Conservation (phyloP, 192 early-diverging fungal genomes). For the Coemansia aciculifera region DNA sequence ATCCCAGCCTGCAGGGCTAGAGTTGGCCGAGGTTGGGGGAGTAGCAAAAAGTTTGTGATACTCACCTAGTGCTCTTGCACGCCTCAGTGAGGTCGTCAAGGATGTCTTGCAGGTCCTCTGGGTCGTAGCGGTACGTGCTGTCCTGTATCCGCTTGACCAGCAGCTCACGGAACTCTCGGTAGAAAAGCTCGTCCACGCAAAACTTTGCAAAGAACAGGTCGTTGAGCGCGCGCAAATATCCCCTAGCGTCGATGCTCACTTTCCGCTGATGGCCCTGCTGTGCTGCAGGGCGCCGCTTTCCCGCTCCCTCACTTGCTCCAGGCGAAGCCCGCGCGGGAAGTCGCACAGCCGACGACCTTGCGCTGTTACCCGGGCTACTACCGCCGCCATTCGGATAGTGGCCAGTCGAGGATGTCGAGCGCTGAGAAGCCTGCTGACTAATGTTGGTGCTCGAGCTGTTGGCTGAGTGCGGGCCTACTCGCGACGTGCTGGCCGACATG, state of each 20-base stretch:
- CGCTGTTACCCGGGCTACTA: conserved; percentile 7
- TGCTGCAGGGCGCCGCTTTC: conserved; percentile 12
- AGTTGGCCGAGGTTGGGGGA: not conserved
- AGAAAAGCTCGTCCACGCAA: conserved; percentile 55
- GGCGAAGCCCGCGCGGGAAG: conserved; percentile 17
- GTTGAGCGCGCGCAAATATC: conserved; percentile 48
- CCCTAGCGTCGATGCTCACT: conserved; percentile 40
- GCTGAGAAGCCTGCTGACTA: conserved; percentile 31
- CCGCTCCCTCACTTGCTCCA: not conserved
- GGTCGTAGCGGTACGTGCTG: conserved; percentile 46
- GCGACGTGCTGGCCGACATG: conserved; percentile 19
- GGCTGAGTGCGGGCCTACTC: conserved; percentile 24
- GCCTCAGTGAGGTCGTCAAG: conserved; percentile 47
- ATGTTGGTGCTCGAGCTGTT: conserved; percentile 39
- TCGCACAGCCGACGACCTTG: conserved; percentile 9
- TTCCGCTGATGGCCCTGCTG: conserved; percentile 33
- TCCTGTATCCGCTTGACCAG: conserved; percentile 51
- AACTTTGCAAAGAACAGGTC: conserved; percentile 56
- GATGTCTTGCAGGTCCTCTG: conserved; percentile 44
- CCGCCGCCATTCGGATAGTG: conserved; percentile 13
- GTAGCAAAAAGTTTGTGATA: not conserved
- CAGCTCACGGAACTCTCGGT: conserved; percentile 51
- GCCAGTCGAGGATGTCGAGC: conserved; percentile 23
- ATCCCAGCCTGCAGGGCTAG: not conserved
- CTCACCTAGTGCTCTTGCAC: conserved; percentile 53